Conservation (phyloP, 116 monocot genomes). For the Dioscorea cayenensis region DNA sequence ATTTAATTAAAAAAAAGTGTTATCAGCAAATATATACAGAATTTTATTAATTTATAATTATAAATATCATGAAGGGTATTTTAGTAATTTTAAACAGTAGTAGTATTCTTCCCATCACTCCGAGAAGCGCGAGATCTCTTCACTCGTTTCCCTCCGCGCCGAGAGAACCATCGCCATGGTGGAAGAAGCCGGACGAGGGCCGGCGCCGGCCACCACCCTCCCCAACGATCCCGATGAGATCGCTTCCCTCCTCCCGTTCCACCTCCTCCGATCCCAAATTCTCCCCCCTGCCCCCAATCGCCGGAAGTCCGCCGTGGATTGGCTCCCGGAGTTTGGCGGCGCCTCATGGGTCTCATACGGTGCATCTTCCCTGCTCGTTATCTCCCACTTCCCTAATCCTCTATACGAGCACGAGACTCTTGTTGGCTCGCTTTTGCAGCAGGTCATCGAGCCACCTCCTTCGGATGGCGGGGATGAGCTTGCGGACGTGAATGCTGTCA, state of each 20-base stretch:
- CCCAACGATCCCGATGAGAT: slow-evolving; percentile 9
- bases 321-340: slow-evolving; percentile 70
- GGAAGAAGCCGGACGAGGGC: not conserved
- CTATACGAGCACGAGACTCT: slow-evolving; percentile 10
- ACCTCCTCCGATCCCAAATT: slow-evolving; percentile 39
- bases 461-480: slow-evolving; percentile 4
- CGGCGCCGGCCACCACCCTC: not conserved
- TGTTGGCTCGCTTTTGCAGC: slow-evolving; percentile 63
- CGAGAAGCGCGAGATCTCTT: not conserved
- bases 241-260: slow-evolving; percentile 41
- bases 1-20: no score
- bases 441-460: slow-evolving; percentile 58
- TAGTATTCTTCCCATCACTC: no score
- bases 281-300: slow-evolving; percentile 68
- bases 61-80: no score
- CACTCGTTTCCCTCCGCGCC: not conserved
- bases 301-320: slow-evolving; percentile 58
- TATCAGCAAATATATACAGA: no score
- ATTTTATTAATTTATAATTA: no score
- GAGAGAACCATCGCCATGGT: not conserved
- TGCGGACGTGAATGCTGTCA: slow-evolving; percentile 34
- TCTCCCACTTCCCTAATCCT: slow-evolving; percentile 77
- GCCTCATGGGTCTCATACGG: slow-evolving; percentile 85
- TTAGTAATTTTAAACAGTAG: no score
- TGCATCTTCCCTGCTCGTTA: slow-evolving; percentile 61